Evolutionary conservation across 176 grass and related monocot species (phyloP), one percentile per base, ranked within the genome.

Genomic region (Aegilops bicornis): DNA sequence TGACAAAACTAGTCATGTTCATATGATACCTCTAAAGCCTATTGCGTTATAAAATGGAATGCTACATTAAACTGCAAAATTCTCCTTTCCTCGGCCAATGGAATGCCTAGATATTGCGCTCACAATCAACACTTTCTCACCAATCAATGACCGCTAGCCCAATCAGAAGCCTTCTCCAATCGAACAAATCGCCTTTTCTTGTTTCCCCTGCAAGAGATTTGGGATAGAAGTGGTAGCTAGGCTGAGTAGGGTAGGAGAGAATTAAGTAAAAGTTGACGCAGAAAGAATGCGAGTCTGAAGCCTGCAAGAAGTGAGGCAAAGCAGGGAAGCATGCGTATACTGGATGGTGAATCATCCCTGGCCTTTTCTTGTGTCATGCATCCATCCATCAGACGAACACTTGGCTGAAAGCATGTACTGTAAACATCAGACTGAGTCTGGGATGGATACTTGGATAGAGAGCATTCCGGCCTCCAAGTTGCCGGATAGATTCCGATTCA

Each of bases 341-440:
- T 82, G 88, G 78, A 68, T 82, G 78, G 62, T 89, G 78, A 89
- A 86, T 82, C 88, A 82, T 39, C 77, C 16, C 47, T 58, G 17
- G 4, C 60, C 76, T 89, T 85, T 58, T 24, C 10, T 24, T 5
- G 16, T 67, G 76, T 75, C 23, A 48, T 67, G 64, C 35, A 83
- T 75, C 54, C 40, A 25, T 48, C 66, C 47, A 50, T 50, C 47
- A 50, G 14, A 16, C 14, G 14, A 16, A 50, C 47, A 1, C 14
- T 50, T 50, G 1, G 47, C 14, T 50, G 47, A 27, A 42, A 69
- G 73, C 29, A 42, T 68, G 50, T 3, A 42, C 42, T 43, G 12
- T 20, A 72, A 69, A 60, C 45, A 42, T 59, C 43, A 22, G n/a
- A 56, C 22, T 20, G 20, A 24, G 45, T 62, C 31, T 45, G 27